Conservation (phyloP, 768 basidiomycete species). For the Hericium erinaceus region DNA sequence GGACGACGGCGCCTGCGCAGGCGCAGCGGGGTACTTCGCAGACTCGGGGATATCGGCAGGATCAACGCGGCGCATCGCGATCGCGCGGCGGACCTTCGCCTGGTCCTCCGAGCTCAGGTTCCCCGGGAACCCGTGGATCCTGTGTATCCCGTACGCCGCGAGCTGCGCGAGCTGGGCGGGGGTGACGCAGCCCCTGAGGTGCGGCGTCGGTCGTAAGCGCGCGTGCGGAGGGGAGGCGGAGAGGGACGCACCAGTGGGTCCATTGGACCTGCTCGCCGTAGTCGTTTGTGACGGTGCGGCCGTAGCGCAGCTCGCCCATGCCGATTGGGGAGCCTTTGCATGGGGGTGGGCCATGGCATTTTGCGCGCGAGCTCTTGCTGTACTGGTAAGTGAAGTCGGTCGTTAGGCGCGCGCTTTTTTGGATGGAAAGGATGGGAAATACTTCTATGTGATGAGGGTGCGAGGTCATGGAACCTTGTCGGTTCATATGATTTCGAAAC, state of each 20-base stretch:
- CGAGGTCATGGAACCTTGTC: too few species aligned
- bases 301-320: slow-evolving; percentile 59
- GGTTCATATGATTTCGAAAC: too few species aligned
- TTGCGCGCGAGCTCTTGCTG: slow-evolving; percentile 58
- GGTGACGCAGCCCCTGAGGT: slow-evolving; percentile 12
- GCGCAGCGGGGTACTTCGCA: slow-evolving; percentile 20
- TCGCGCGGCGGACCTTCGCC: slow-evolving; percentile 49
- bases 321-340: slow-evolving; percentile 48
- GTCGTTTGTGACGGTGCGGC: slow-evolving; percentile 31
- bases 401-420: too few species aligned
- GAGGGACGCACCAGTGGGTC: slow-evolving; percentile 57
- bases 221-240: background rate
- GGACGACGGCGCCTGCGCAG: background rate
- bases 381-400: slow-evolving; percentile 35
- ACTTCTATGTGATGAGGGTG: too few species aligned
- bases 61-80: slow-evolving; percentile 45
- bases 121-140: background rate
- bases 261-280: slow-evolving; percentile 63
- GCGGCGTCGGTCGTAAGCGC: slow-evolving; percentile 1
- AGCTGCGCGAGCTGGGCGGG: slow-evolving; percentile 4
- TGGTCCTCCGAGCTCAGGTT: slow-evolving; percentile 43
- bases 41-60: slow-evolving; percentile 45
- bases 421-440: too few species aligned
- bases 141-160: background rate
- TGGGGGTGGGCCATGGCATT: slow-evolving; percentile 50